phyloP scores from a whole-genome alignment of 306 rosid species.

The Coriaria nepalensis region DNA sequence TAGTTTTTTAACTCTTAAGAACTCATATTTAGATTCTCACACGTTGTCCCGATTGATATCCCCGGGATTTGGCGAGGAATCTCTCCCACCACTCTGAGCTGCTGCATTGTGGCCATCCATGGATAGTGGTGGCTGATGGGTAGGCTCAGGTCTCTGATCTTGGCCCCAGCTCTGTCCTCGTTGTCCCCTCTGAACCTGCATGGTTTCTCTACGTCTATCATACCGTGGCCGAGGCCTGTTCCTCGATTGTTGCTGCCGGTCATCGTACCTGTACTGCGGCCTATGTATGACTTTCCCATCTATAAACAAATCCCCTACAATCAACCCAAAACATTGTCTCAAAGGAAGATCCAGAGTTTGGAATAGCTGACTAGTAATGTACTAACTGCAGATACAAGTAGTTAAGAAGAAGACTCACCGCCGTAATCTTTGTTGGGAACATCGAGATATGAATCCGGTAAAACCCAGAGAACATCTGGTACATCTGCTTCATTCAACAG shows the following conservation, averaged over 20 bases:
- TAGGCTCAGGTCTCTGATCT: conserved; percentile 23
- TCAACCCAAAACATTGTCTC: background rate
- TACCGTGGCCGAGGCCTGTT: conserved; percentile 69
- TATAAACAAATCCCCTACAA: conserved; percentile 66
- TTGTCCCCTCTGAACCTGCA: conserved; percentile 52
- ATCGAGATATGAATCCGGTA: conserved; percentile 90
- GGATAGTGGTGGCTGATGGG: conserved; percentile 28
- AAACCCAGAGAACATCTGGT: conserved; percentile 84
- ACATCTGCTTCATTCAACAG: conserved; percentile 24
- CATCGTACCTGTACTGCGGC: conserved; percentile 66
- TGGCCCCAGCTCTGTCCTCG: conserved; percentile 34
- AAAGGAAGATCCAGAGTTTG: too few relatives aligned
- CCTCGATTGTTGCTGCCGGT: conserved; percentile 35
- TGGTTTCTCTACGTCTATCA: conserved; percentile 54
- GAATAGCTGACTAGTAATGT: background rate
- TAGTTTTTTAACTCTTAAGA: too few relatives aligned
- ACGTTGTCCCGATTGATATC: conserved; percentile 11
- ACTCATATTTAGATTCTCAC: too few relatives aligned
- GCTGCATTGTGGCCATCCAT: conserved; percentile 15
- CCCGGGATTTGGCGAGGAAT: conserved; percentile 3
- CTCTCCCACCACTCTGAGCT: conserved; percentile 14
- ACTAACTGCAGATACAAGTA: conserved; percentile 5
- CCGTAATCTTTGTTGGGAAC: conserved; percentile 91
- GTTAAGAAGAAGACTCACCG: conserved; percentile 29
- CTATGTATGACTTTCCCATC: conserved; percentile 83